phyloP scores from a whole-genome alignment of 106 monocot species.

The Gastrodia elata region DNA sequence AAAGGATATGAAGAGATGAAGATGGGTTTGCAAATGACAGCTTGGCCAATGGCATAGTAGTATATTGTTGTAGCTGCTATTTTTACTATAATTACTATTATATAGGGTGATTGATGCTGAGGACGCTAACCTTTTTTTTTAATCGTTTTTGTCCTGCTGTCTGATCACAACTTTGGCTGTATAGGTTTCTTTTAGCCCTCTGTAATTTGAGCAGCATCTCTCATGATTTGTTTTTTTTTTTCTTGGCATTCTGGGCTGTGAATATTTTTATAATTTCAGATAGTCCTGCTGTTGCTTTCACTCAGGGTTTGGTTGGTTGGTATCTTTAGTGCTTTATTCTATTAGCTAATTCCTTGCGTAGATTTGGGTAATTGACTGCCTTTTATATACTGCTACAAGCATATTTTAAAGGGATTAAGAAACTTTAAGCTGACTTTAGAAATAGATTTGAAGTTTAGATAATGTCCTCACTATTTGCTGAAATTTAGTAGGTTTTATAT shows the following conservation, averaged over 20 bases:
- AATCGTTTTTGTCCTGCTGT: not conserved
- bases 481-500: too few relatives aligned
- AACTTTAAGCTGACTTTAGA: too few relatives aligned
- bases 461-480: too few relatives aligned
- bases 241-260: constrained; percentile 10
- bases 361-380: too few relatives aligned
- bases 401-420: too few relatives aligned
- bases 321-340: not conserved
- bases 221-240: not conserved
- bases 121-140: not conserved
- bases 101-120: constrained; percentile 1
- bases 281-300: not conserved
- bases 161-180: constrained; percentile 11
- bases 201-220: constrained; percentile 1
- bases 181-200: constrained; percentile 12
- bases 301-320: not conserved
- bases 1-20: not conserved
- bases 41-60: not conserved
- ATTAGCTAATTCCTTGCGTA: too few relatives aligned
- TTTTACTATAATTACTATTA: too few relatives aligned
- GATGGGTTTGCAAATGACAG: not conserved
- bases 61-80: too few relatives aligned
- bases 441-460: too few relatives aligned
- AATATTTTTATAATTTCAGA: constrained; percentile 25
- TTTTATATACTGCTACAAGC: too few relatives aligned